phyloP scores from a whole-genome alignment of 2,329 filamentous ascomycete genomes.

The Bisporella sp. region DNA sequence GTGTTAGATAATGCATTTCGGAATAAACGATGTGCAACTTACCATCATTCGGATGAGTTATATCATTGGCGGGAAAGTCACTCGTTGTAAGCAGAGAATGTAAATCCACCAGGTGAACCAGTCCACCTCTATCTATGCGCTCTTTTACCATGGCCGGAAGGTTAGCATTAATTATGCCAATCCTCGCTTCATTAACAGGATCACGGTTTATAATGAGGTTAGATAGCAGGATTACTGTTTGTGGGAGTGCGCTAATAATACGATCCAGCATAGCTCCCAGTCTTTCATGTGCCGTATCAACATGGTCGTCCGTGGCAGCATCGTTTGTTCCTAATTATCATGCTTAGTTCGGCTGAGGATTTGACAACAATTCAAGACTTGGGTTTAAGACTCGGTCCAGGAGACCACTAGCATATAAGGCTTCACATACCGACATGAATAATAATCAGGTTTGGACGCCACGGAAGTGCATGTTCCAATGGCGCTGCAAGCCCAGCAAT shows the following conservation, averaged over 20 bases:
- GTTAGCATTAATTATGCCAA: neutral
- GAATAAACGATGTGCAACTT: neutral
- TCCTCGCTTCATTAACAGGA: conserved; percentile 8
- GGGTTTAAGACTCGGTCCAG: too few species aligned
- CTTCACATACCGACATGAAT: neutral
- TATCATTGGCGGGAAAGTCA: neutral
- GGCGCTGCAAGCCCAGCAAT: neutral
- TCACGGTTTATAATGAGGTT: conserved; percentile 26
- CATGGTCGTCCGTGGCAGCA: neutral
- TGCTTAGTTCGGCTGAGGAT: too few species aligned
- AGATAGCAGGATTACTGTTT: neutral
- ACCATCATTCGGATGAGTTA: neutral
- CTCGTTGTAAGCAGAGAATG: neutral
- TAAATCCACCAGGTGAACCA: neutral
- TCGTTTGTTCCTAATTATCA: conserved; percentile 2
- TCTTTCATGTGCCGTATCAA: neutral
- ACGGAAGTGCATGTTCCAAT: neutral
- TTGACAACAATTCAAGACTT: too few species aligned
- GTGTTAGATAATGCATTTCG: neutral
- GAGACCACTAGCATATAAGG: too few species aligned
- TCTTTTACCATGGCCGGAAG: neutral
- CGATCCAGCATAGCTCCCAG: neutral
- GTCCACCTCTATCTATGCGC: neutral
- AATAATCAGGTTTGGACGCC: conserved; percentile 1
- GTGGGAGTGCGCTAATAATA: neutral